phyloP scores from a whole-genome alignment of 192 early-diverging fungal species.

The Entomortierella parvispora region DNA sequence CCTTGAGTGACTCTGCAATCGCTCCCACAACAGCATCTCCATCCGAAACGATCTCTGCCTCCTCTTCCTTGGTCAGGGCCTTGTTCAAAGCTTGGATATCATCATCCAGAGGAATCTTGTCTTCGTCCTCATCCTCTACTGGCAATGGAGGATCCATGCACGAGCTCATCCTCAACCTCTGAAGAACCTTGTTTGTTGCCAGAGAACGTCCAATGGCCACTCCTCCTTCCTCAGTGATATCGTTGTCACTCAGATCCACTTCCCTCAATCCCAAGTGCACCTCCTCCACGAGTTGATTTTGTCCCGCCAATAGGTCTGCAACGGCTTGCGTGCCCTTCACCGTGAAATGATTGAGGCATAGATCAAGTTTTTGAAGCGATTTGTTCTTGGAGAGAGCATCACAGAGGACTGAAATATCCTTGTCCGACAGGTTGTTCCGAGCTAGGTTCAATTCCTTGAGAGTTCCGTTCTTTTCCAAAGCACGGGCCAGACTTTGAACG shows the following conservation, averaged over 20 bases:
- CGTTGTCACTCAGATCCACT: constrained; percentile 61
- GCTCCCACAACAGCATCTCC: constrained; percentile 53
- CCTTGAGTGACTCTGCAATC: constrained; percentile 22
- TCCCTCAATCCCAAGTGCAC: constrained; percentile 24
- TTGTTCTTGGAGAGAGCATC: constrained; percentile 11
- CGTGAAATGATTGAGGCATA: constrained; percentile 54
- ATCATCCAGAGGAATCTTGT: constrained; percentile 30
- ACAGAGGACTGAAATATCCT: constrained; percentile 34
- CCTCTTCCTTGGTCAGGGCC: constrained; percentile 17
- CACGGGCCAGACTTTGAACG: constrained; percentile 9
- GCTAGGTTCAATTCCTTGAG: constrained; percentile 54
- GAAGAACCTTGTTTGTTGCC: constrained; percentile 37
- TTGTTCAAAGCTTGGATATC: constrained; percentile 23
- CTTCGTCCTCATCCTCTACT: constrained; percentile 29
- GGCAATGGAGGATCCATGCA: constrained; percentile 48
- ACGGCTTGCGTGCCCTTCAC: constrained; percentile 37
- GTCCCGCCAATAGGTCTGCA: constrained; percentile 22
- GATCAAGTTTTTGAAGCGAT: constrained; percentile 38
- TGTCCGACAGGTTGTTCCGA: constrained; percentile 57
- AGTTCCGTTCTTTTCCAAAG: constrained; percentile 28
- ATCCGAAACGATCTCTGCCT: constrained; percentile 34
- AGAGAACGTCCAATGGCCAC: constrained; percentile 44
- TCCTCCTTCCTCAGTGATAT: constrained; percentile 53
- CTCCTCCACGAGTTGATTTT: not conserved
- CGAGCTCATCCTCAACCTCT: constrained; percentile 49